Evolutionary conservation across 129 eudicot genomes (phyloP), one percentile per base, ranked within the genome.

Genomic region (Flaveria brownii): DNA sequence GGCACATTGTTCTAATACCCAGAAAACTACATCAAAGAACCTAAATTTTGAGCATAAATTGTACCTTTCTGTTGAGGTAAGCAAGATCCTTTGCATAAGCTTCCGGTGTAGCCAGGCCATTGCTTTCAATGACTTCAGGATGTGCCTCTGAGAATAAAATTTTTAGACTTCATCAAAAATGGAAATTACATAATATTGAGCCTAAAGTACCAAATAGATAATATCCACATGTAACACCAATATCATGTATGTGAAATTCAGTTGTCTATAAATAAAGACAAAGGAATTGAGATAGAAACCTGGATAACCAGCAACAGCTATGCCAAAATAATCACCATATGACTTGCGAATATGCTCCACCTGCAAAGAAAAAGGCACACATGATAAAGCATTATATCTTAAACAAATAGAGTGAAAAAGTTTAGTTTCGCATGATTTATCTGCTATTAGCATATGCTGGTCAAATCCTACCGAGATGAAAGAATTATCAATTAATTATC

Each of bases 261-360:
- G 28, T 79, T 47, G 54, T 54, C 26, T 64, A 43, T 26, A 79
- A 5, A 71, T 55, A 59, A 60, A 68, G 42, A 68, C 28, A 76
- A 54, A 13, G 26, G 64, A 61, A 26, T 56, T 16, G 72, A 30
- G 72, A 67, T 26, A 50, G 51, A 49, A 65, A 95, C 99, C 99
- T 86, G 99, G 99, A 81, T 95, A 95, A 69, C 97, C 99, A 68
- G 99, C 97, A 77, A 95, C 99, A 42, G 99, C 91, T 22, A 95
- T 87, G 78, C 99, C 99, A 85, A 95, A 95, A 83, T 91, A 95
- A 81, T 95, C 94, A 23, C 89, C 90, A 81, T 95, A 95, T 49
- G 89, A 79, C 70, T 87, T 52, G 50, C 97, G 85, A 68, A 95
- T 89, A 77, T 95, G 99, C 68, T 89, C 89, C 56, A 91, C 99